These are phyloP conservation scores for Inosperma sp. DNA, from an alignment of 768 basidiomycete species.

Conservation along the genomic window DNA sequence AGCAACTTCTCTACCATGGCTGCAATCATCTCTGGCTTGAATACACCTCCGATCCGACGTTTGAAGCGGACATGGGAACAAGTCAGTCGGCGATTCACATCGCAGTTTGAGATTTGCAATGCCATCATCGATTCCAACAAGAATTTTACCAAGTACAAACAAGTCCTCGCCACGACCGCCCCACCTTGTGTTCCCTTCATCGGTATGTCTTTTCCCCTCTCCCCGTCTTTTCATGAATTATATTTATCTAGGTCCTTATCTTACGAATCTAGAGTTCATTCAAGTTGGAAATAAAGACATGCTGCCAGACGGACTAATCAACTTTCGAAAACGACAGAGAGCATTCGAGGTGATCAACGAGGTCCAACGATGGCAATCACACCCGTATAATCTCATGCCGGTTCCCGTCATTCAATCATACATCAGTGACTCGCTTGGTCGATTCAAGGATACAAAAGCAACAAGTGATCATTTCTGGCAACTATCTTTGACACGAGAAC, in stretches of 20 bases:
- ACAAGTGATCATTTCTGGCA: constrained; percentile 80
- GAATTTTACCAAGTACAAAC: constrained; percentile 91
- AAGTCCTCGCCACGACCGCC: constrained; percentile 72
- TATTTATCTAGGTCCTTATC: constrained; percentile 71
- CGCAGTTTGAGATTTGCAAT: constrained; percentile 75
- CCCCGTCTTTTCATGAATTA: constrained; percentile 7
- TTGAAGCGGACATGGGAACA: constrained; percentile 93
- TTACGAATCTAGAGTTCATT: constrained; percentile 95
- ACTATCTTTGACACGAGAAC: constrained; percentile 82
- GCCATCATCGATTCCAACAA: constrained; percentile 89
- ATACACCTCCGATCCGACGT: constrained; percentile 88
- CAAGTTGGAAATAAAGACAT: constrained; percentile 93
- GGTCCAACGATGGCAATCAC: constrained; percentile 93
- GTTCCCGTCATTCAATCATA: constrained; percentile 66
- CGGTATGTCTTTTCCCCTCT: constrained; percentile 45
- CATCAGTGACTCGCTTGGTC: constrained; percentile 73
- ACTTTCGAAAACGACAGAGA: constrained; percentile 93
- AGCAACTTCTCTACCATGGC: constrained; percentile 98
- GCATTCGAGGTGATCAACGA: constrained; percentile 96
- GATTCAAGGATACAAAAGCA: constrained; percentile 62
- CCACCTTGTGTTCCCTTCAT: constrained; percentile 97
- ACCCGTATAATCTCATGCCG: constrained; percentile 78
- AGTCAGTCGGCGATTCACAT: constrained; percentile 69
- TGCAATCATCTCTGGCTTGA: constrained; percentile 90
- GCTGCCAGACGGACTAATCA: constrained; percentile 74